Evolutionary conservation across 164 flowering plant species (phyloP), one percentile per base, ranked within the genome.

Genomic region (Piper longum): DNA sequence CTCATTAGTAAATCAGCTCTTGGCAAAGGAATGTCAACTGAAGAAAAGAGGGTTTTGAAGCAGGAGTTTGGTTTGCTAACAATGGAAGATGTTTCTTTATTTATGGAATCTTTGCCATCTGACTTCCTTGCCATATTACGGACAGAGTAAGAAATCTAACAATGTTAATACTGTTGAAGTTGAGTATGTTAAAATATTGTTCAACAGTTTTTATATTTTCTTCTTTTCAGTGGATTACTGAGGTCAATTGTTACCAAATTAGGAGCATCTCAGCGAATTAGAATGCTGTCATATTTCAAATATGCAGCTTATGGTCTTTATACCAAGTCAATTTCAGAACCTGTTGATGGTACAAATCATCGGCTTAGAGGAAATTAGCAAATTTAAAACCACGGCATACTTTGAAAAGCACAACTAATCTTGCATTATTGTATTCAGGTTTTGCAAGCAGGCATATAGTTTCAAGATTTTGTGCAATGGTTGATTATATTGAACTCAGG

Each of bases 101-200:
- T 93, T 68, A 88, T 90, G 91, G 98, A 88, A 72, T 85, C 95
- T 69, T 75, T 90, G 69, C 89, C 98, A 7, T 78, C 91, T 60
- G 91, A 92, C 71, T 86, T 92, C 63, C 75, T 85, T 64, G 73
- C 81, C 9, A 73, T 88, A 67, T 64, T 89, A 71, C 83, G 95
- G 39, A 78, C 85, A 60, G 98, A 92, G 98, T 92, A 80, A 65
- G 76, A 62, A 70, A 48, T 12, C 52, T 5, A 13, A 45, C 54
- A 43, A 6, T 55, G 40, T 43, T 5, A 39, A 51, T 19, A 11
- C 39, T 63, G 43, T 18, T 48, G 17, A 61, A 54, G 4, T 42
- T 62, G 40, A 17, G 13, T 48, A 39, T 40, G 48, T 18, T 43
- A 54, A 2, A 41, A 43, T 54, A 43, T 8, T 43, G 7, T 62